Evolutionary conservation across 2,329 filamentous ascomycete species (phyloP).

Genomic region (Coniella vitis): DNA sequence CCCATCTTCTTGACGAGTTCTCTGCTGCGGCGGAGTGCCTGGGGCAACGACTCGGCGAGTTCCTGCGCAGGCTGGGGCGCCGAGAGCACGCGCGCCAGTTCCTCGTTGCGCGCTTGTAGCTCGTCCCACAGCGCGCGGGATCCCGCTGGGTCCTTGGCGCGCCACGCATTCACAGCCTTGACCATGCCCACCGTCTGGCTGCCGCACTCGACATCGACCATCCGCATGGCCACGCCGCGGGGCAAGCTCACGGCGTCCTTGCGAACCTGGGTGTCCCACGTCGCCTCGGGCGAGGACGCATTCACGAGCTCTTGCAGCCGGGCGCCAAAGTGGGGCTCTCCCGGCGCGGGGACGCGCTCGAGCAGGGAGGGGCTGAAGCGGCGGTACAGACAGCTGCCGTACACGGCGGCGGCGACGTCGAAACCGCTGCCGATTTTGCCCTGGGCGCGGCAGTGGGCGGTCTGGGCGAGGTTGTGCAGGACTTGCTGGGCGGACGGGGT

Average conservation of each 20-base stretch:
- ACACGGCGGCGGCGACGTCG: conserved; percentile 88
- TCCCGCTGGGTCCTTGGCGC: conserved; percentile 54
- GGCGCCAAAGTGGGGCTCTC: conserved; percentile 57
- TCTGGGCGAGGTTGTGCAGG: conserved; percentile 90
- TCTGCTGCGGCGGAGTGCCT: conserved; percentile 45
- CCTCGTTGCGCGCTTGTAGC: conserved; percentile 69
- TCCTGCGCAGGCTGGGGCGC: conserved; percentile 33
- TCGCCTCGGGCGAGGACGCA: conserved; percentile 40
- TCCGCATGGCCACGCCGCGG: conserved; percentile 66
- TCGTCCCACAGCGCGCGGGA: conserved; percentile 67
- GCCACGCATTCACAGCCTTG: conserved; percentile 81
- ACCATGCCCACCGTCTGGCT: conserved; percentile 95
- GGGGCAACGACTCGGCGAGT: conserved; percentile 24
- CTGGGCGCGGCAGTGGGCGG: conserved; percentile 89
- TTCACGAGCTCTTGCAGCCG: conserved; percentile 62
- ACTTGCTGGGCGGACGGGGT: conserved; percentile 47
- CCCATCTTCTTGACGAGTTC: conserved; percentile 73
- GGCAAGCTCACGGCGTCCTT: conserved; percentile 68
- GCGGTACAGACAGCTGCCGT: conserved; percentile 82
- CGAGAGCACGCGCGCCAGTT: conserved; percentile 58
- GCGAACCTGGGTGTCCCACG: conserved; percentile 75
- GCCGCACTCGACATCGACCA: conserved; percentile 95
- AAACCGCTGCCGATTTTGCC: conserved; percentile 96
- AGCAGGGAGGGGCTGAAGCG: conserved; percentile 84
- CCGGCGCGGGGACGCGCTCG: conserved; percentile 57